Conservation (phyloP, 129 eudicot species). For the Ambrosia artemisiifolia region DNA sequence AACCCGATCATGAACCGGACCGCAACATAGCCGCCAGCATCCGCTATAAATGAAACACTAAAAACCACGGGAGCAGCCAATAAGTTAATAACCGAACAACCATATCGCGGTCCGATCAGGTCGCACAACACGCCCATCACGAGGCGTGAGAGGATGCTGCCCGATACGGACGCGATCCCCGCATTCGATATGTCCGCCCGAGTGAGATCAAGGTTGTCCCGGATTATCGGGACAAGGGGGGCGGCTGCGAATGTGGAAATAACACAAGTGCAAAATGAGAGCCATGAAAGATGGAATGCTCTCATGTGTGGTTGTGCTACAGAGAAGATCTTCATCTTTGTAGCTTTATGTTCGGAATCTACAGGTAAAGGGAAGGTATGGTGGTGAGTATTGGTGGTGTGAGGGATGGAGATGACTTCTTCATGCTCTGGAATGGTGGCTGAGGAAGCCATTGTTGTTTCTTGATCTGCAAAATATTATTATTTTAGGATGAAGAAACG, state of each 20-base stretch:
- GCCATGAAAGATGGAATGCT: constrained; percentile 39
- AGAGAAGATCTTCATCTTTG: constrained; percentile 24
- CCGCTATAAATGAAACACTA: constrained; percentile 24
- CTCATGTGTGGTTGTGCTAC: constrained; percentile 33
- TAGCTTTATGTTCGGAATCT: constrained; percentile 34
- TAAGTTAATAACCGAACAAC: constrained; percentile 33
- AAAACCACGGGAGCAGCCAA: constrained; percentile 39
- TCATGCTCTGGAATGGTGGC: constrained; percentile 6
- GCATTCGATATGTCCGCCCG: constrained; percentile 41
- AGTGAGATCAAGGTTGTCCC: constrained; percentile 39
- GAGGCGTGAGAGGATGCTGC: constrained; percentile 47
- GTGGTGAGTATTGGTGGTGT: background rate
- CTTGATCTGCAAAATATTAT: background rate
- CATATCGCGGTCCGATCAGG: constrained; percentile 43
- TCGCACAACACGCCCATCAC: constrained; percentile 45
- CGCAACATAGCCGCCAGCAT: constrained; percentile 32
- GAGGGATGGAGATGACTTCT: constrained; percentile 6
- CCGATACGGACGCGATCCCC: constrained; percentile 40
- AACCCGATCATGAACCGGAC: constrained; percentile 48
- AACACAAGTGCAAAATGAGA: constrained; percentile 35
- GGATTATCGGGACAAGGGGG: constrained; percentile 38
- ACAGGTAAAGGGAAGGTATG: constrained; percentile 20
- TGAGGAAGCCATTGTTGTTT: constrained; percentile 21
- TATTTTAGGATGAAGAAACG: background rate
- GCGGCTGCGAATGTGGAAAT: constrained; percentile 39